Base-by-base conservation (phyloP, 768 basidiomycete species). In the Serendipita sp. region DNA sequence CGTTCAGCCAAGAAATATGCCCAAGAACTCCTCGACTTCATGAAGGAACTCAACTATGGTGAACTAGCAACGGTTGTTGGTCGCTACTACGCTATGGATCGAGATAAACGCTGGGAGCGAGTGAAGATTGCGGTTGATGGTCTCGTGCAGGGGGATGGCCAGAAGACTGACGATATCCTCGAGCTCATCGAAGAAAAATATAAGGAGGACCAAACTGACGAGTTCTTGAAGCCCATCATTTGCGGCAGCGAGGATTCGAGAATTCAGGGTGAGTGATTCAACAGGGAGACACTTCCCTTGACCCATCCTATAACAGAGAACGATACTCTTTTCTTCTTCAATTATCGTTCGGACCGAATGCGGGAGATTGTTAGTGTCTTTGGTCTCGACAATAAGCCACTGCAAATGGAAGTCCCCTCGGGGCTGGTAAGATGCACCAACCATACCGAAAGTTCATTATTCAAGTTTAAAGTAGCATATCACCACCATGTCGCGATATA, bases 271-370 rank as follows among this genome's bases (percentile, higher is more conserved):
- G 68, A 55, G 77, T 73, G 34, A 15, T 11, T 53, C 52, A 2
- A 16, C 13, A 31, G 29, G 52, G 29, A 8, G 34, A 5, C 33
- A 53, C 44, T 13, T 52, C 3, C 18, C 33, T 10, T 18, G 8
- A 52, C 53, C 11, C 44, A 44, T 23, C 15, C 44, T 43, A 44
- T 3, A 40, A 5, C 67, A 91, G 91, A 91, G 64, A 80, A 77
- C 46, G 93, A 96, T 73, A 94, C 92, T 0, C 71, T 97, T 3
- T 96, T 95, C 81, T 84, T 89, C 76, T 97, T 95, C 84, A 97
- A 97, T 78, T 96, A 97, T 74, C 86, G 94, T 66, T 94, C 93
- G 0, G 93, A 97, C 73, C 86, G 94, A 63, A 91, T 97, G 88
- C 84, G 93, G 53, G 93, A 97, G 75, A 86, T 96, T 66, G 80